Evolutionary conservation across 116 monocot genomes (phyloP).

Genomic region (Papilionanthe hybrid): DNA sequence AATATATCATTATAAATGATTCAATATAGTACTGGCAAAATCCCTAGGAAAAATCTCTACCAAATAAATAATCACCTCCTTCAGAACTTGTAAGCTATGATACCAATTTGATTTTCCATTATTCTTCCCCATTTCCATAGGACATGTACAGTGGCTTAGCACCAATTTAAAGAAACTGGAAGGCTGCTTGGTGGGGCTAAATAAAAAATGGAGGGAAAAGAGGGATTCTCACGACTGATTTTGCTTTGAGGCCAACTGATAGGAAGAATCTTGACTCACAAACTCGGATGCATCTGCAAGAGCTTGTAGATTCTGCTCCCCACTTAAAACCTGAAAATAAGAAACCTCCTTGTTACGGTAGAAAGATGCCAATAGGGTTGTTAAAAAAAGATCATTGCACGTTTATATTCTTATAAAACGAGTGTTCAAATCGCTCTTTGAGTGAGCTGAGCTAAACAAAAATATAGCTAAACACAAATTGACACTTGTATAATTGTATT

Average conservation of each 20-base stretch:
- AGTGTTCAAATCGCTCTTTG: too few species aligned
- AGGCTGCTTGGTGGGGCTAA: neutral
- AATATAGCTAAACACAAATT: too few species aligned
- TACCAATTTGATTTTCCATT: neutral
- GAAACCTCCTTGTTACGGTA: neutral
- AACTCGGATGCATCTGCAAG: constrained; percentile 74
- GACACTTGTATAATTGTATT: too few species aligned
- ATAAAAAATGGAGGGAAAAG: constrained; percentile 11
- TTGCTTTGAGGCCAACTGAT: neutral
- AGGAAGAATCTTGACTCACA: constrained; percentile 17
- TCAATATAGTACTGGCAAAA: neutral
- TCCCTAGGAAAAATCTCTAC: neutral
- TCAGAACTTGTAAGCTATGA: neutral
- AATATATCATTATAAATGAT: too few species aligned
- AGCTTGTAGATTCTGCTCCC: constrained; percentile 63
- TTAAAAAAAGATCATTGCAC: too few species aligned
- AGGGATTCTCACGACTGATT: neutral
- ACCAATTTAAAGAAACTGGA: neutral
- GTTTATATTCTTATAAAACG: too few species aligned
- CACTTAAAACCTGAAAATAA: constrained; percentile 52
- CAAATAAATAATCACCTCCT: neutral
- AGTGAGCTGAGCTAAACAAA: too few species aligned
- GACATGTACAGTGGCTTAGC: neutral
- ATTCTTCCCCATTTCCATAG: neutral
- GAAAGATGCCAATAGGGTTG: too few species aligned